Base-by-base conservation (phyloP, 805 yeast genomes). In the Barnettozyma vustinii region DNA sequence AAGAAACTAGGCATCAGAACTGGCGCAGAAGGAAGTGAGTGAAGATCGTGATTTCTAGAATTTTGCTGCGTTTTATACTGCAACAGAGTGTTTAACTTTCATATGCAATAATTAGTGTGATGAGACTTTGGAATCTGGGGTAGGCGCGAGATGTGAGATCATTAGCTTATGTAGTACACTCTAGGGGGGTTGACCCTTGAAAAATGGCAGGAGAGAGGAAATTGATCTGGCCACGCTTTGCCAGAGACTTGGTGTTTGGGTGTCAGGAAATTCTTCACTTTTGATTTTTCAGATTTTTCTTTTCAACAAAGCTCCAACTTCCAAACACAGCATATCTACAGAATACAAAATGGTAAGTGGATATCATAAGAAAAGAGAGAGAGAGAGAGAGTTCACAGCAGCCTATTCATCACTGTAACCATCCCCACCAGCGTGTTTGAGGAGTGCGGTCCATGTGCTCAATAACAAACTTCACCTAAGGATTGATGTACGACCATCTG, bases 281-380 rank as follows among this genome's bases (percentile, higher is more conserved):
- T 46, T 48, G 56, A 56, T 52, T 57, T 57, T 57, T 57, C 59
- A 57, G 52, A 51, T 53, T 57, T 55, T 56, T 54, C 53, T 54
- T 55, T 50, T 39, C 48, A 45, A 46, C 50, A 53, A 42, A 50
- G 43, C 40, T 39, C 13, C 23, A 25, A 37, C 30, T 21, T 44
- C 21, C 7, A 9, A 49, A 26, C 19, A 27, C 30, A 44, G 25
- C 40, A 46, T 39, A 46, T 39, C 49, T 46, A 46, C 37, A 46
- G 39, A 40, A 52, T 52, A 50, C 60, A 57, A 57, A 51, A 57
- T 57, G 60, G 60, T 57, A 48, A 56, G 60, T 57, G 47, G 30
- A 26, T 33, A 18, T 5, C 5, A 10, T 2, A 13, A n/a, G 15
- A 23, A 44, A 10, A 20, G 39, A 16, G 5, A 18, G 21, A 23